phyloP scores from a whole-genome alignment of 2,329 filamentous ascomycete species.

The Delphinella strobiligena region DNA sequence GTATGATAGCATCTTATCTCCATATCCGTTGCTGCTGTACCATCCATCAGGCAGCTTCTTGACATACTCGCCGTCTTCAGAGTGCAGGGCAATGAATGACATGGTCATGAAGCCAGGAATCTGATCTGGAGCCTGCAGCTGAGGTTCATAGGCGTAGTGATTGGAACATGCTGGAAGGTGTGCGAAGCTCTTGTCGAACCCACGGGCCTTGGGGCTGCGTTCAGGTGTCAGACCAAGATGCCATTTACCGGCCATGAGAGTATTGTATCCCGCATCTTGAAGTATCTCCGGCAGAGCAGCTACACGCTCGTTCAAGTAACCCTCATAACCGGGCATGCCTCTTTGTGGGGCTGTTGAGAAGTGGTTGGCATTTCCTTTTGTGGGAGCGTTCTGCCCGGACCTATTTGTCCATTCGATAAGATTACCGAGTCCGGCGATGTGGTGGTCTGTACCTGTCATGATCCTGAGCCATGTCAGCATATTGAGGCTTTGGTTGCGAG shows the following conservation, averaged over 20 bases:
- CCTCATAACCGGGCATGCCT: constrained; percentile 50
- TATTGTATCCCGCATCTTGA: constrained; percentile 46
- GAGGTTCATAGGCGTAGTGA: constrained; percentile 43
- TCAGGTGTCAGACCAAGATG: constrained; percentile 49
- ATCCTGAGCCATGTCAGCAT: constrained; percentile 23
- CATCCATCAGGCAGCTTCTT: constrained; percentile 25
- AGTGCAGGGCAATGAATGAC: constrained; percentile 27
- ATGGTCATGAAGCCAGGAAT: constrained; percentile 31
- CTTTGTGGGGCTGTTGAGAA: constrained; percentile 43
- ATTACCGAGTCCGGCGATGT: constrained; percentile 47
- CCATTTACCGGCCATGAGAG: constrained; percentile 52
- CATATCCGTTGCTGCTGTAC: constrained; percentile 28
- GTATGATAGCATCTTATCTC: constrained; percentile 27
- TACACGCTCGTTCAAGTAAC: constrained; percentile 49
- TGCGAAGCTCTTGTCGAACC: constrained; percentile 48
- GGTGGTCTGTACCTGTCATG: constrained; percentile 52
- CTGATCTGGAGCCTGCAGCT: constrained; percentile 22
- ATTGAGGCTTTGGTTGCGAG: not conserved
- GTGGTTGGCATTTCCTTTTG: constrained; percentile 29
- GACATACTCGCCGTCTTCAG: constrained; percentile 27
- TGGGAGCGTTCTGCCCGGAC: constrained; percentile 40
- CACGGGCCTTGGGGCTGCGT: constrained; percentile 41
- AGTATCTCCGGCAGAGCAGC: constrained; percentile 47
- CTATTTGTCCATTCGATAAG: constrained; percentile 47
- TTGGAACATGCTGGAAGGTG: constrained; percentile 49